Evolutionary conservation across 345 rosid species (phyloP), one percentile per base, ranked within the genome.

Genomic region (Citrus glauca): DNA sequence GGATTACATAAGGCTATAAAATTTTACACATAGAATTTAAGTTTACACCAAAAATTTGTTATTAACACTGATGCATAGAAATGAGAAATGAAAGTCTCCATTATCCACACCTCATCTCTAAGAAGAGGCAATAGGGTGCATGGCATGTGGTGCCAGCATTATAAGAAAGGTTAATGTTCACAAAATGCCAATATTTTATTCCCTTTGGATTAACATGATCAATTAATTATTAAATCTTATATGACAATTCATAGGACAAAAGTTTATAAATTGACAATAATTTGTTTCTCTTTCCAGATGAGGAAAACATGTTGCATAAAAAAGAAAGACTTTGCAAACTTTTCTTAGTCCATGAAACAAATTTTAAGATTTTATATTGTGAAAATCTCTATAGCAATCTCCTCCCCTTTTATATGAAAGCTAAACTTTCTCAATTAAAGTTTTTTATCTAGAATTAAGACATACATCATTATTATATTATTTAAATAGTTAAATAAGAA

Each of bases 101-200:
- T 20, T 17, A 33, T 33, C 69, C 48, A 22, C 68, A 22, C 53
- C 55, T 14, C 66, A 73, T 22, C 25, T 3, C 42, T 17, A 30
- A 14, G 76, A 33, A 28, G 1, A 28, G n/a, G 40, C 74, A 53
- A 53, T 9, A 3, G 27, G 63, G 64, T 55, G 76, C 53, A 35
- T n/a, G 10, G 65, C 75, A 72, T 72, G 75, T 72, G 76, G 13
- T 73, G 35, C 76, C 76, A 60, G 76, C 76, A 37, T 1, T 35
- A 37, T 7, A 37, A 14, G 38, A 20, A 72, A 56, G 1, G 50
- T 35, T 56, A 33, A 56, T 56, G 25, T 72, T 32, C 28, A 55
- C 45, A n/a, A 56, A 24, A n/a, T 38, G 50, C 5, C 50, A 45
- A 45, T 45, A 45, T 60, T 32, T 35, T 10, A 17, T 19, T 9